Conservation (phyloP, 2,329 filamentous ascomycete species). For the Ophiostoma montium region DNA sequence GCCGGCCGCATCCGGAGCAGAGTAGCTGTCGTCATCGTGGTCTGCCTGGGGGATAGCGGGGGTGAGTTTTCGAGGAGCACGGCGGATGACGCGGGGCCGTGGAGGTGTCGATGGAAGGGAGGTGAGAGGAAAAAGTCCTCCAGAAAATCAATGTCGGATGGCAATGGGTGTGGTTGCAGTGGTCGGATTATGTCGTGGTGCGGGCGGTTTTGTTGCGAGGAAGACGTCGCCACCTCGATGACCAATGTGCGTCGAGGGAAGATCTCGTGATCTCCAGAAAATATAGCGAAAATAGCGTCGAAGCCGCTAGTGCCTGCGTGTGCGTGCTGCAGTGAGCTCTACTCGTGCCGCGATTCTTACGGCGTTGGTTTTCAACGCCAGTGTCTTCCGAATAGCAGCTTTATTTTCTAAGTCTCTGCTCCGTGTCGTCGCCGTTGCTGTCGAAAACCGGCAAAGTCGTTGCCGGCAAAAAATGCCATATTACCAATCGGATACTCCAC, state of each 20-base stretch:
- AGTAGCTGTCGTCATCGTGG: conserved; percentile 6
- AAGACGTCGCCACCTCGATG: not conserved
- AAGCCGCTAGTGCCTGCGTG: not conserved
- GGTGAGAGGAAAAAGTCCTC: not conserved
- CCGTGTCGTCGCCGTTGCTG: conserved; percentile 3
- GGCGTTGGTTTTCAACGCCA: not conserved
- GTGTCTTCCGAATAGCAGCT: not conserved
- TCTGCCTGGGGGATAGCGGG: not conserved
- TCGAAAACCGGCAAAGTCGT: not conserved
- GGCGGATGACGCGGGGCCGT: conserved; percentile 5
- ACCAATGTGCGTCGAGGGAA: not conserved
- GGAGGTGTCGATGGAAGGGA: not conserved
- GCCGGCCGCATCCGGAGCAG: conserved; percentile 9
- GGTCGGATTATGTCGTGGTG: no score
- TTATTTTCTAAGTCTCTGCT: not conserved
- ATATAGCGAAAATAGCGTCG: conserved; percentile 3
- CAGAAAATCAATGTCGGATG: no score
- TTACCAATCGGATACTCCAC: no score
- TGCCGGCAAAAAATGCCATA: conserved; percentile 8
- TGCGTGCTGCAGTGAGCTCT: not conserved
- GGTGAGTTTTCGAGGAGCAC: not conserved
- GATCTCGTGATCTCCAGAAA: conserved; percentile 6
- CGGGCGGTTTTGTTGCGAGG: no score
- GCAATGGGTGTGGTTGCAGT: no score
- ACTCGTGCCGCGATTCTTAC: not conserved